Conservation (phyloP, 2,329 filamentous ascomycete species). For the Coleophoma cylindrospora region DNA sequence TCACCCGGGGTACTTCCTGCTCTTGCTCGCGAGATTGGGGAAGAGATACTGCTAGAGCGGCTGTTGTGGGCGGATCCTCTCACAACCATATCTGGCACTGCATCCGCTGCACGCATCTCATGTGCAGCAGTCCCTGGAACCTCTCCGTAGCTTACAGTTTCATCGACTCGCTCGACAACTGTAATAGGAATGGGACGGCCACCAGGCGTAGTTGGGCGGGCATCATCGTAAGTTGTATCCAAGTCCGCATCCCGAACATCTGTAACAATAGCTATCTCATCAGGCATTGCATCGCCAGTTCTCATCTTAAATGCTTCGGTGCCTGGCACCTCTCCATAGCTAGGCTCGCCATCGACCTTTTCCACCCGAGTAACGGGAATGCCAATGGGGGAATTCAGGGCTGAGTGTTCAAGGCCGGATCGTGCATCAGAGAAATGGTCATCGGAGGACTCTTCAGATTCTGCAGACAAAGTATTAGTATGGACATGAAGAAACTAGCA, state of each 20-base stretch:
- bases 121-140: conserved; percentile 56
- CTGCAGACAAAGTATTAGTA: conserved; percentile 23
- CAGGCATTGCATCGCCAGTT: conserved; percentile 52
- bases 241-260: conserved; percentile 5
- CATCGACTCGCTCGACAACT: conserved; percentile 52
- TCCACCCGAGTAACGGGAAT: conserved; percentile 56
- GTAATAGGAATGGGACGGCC: conserved; percentile 48
- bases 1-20: conserved; percentile 25
- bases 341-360: conserved; percentile 50
- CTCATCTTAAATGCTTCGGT: conserved; percentile 52
- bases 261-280: conserved; percentile 46
- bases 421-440: conserved; percentile 67
- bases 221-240: not conserved
- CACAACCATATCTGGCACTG: conserved; percentile 56
- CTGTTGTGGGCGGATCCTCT: conserved; percentile 23
- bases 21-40: conserved; percentile 15
- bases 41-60: conserved; percentile 14
- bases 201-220: conserved; percentile 16
- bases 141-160: conserved; percentile 52
- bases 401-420: conserved; percentile 40
- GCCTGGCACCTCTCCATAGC: conserved; percentile 57
- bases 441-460: conserved; percentile 55
- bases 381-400: conserved; percentile 35
- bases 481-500: not conserved
- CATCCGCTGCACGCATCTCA: conserved; percentile 49